These are phyloP conservation scores for Xylaria longipes DNA, from an alignment of 495 filamentous ascomycete genomes.

Conservation along the genomic window DNA sequence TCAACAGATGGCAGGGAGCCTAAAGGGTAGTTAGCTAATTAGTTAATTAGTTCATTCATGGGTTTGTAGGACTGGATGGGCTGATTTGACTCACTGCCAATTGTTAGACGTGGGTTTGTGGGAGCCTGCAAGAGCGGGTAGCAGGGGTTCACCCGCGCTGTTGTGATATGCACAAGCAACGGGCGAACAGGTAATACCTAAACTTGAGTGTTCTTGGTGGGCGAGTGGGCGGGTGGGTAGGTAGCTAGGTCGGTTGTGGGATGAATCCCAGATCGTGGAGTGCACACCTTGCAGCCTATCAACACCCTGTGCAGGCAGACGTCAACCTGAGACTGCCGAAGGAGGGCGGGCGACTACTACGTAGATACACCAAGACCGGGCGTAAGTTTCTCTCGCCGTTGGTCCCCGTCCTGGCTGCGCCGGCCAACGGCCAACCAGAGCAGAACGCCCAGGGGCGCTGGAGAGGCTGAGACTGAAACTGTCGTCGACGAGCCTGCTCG, in stretches of 20 bases:
- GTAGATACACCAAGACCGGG: constrained; percentile 16
- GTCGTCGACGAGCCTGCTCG: constrained; percentile 25
- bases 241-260: constrained; percentile 32
- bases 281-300: constrained; percentile 42
- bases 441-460: constrained; percentile 17
- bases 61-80: constrained; percentile 19
- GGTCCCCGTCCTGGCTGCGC: constrained; percentile 25
- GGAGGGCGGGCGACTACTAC: constrained; percentile 29
- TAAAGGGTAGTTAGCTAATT: constrained; percentile 10
- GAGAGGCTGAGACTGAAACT: constrained; percentile 23
- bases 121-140: constrained; percentile 46
- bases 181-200: constrained; percentile 35
- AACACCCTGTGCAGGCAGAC: constrained; percentile 33
- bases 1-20: constrained; percentile 2
- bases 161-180: constrained; percentile 42
- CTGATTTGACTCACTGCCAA: constrained; percentile 19
- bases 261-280: constrained; percentile 43
- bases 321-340: constrained; percentile 28
- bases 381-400: constrained; percentile 22
- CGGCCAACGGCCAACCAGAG: background rate
- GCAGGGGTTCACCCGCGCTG: constrained; percentile 44
- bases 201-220: background rate
- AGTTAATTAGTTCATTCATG: too few species aligned
- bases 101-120: constrained; percentile 24
- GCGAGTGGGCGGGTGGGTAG: constrained; percentile 9